phyloP scores from a whole-genome alignment of 768 basidiomycete genomes.

The Macrolepiota albuminosa region DNA sequence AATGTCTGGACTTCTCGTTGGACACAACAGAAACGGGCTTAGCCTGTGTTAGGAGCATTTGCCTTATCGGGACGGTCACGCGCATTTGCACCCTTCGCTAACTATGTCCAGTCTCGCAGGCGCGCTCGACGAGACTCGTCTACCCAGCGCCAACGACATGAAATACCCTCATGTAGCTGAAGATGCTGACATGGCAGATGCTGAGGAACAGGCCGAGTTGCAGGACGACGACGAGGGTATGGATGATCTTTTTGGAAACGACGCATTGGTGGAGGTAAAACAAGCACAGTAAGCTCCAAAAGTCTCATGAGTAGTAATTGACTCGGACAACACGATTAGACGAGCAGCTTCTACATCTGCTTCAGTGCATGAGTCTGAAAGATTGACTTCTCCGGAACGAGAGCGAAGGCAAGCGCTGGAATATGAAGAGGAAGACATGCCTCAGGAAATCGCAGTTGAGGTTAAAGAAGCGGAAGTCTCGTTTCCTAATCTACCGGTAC shows the following conservation, averaged over 20 bases:
- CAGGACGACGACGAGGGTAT: conserved; percentile 40
- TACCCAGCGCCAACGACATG: conserved; percentile 9
- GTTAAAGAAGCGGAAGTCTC: conserved; percentile 67
- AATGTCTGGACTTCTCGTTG: neutral
- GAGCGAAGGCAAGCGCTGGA: conserved; percentile 69
- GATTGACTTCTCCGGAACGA: conserved; percentile 54
- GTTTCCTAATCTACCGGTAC: conserved; percentile 85
- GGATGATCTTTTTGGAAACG: conserved; percentile 80
- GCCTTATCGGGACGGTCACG: neutral
- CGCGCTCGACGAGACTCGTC: conserved; percentile 39
- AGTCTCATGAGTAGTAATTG: neutral
- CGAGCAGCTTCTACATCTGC: conserved; percentile 38
- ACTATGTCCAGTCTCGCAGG: conserved; percentile 59
- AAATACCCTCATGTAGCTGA: conserved; percentile 8
- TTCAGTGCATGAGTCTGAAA: conserved; percentile 60
- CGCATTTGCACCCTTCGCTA: neutral
- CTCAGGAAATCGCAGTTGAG: conserved; percentile 47
- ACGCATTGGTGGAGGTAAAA: conserved; percentile 46
- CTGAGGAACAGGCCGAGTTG: conserved; percentile 22
- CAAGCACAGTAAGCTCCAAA: conserved; percentile 40
- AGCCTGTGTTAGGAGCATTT: neutral
- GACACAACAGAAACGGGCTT: neutral
- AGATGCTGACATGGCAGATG: conserved; percentile 39
- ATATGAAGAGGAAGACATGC: conserved; percentile 76
- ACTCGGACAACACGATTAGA: conserved; percentile 9